phyloP scores from a whole-genome alignment of 2,329 filamentous ascomycete species.

The Aspergillus novoparasiticus region DNA sequence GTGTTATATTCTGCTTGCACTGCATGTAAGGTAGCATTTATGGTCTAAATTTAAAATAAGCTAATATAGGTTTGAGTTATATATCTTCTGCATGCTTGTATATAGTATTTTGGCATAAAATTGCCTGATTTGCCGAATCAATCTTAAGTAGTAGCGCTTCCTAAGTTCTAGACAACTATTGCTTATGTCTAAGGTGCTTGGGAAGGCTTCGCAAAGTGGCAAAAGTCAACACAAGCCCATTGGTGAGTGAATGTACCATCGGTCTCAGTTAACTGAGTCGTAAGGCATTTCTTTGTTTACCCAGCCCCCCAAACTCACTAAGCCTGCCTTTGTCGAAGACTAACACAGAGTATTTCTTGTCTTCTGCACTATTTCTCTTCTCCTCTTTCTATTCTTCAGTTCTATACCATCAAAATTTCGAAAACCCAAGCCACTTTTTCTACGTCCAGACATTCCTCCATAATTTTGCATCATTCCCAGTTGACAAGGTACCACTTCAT shows the following conservation, averaged over 20 bases:
- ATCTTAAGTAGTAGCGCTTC: not conserved
- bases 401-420: not conserved
- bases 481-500: not conserved
- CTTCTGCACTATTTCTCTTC: not conserved
- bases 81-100: not conserved
- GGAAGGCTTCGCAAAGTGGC: not conserved
- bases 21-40: not conserved
- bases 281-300: constrained; percentile 10
- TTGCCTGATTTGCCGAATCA: not conserved
- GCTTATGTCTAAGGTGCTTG: not conserved
- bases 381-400: constrained; percentile 1
- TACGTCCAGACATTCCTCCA: not conserved
- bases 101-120: not conserved
- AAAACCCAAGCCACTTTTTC: not conserved
- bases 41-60: not conserved
- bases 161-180: not conserved
- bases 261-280: constrained; percentile 6
- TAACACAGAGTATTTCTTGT: constrained; percentile 3
- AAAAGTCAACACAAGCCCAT: not conserved
- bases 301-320: constrained; percentile 9
- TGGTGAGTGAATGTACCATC: constrained; percentile 5
- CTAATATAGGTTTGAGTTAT: not conserved
- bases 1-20: not conserved
- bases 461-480: not conserved
- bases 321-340: constrained; percentile 7